These are phyloP conservation scores for Microsporum ferrugineum DNA, from an alignment of 2,329 filamentous ascomycete species.

Conservation along the genomic window DNA sequence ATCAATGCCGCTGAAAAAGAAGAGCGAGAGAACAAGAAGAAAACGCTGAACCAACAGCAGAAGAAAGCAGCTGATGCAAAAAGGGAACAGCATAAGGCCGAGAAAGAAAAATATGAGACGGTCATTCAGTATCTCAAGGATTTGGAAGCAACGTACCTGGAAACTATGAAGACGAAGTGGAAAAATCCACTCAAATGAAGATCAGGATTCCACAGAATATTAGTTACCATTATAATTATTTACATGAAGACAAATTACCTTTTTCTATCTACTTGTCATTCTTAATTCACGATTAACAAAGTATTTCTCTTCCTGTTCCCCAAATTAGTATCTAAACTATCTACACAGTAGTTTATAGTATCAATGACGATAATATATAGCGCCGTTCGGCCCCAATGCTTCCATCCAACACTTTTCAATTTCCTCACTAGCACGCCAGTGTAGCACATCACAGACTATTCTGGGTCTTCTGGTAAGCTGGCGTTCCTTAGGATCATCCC, in stretches of 20 bases:
- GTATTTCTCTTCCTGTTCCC: not conserved
- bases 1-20: not conserved
- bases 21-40: not conserved
- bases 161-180: not conserved
- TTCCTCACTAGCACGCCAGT: constrained; percentile 7
- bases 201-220: not conserved
- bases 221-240: not conserved
- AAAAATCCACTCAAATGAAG: not conserved
- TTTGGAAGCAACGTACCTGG: not conserved
- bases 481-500: not conserved
- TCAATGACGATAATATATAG: constrained; percentile 1
- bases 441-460: not conserved
- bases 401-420: constrained; percentile 6
- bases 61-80: not conserved
- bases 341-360: not conserved
- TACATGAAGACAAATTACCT: too few relatives aligned
- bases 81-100: not conserved
- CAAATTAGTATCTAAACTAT: not conserved
- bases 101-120: not conserved
- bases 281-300: too few relatives aligned
- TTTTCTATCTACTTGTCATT: too few relatives aligned
- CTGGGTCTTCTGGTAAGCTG: not conserved
- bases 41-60: not conserved
- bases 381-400: constrained; percentile 3
- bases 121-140: not conserved